These are phyloP conservation scores for Citrus inodora DNA, from an alignment of 345 rosid species.

Conservation along the genomic window DNA sequence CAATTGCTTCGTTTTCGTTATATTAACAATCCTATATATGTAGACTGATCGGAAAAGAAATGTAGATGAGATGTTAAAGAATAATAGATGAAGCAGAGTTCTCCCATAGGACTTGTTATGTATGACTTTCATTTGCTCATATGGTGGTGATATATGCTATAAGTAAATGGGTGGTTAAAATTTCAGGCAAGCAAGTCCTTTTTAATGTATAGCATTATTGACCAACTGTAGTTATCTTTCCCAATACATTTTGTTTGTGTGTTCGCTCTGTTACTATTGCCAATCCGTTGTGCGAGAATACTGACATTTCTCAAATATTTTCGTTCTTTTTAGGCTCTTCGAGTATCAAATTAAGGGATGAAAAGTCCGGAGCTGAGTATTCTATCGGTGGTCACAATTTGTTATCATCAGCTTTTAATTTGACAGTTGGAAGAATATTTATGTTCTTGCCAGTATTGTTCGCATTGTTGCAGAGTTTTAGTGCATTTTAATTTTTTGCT, in stretches of 20 bases:
- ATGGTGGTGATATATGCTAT: not conserved
- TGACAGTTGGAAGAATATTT: constrained; percentile 17
- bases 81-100: not conserved
- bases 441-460: constrained; percentile 31
- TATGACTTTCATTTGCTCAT: too few species aligned
- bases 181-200: not conserved
- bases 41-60: not conserved
- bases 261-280: not conserved
- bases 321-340: constrained; percentile 60
- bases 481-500: constrained; percentile 19
- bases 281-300: not conserved
- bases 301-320: not conserved
- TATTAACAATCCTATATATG: not conserved
- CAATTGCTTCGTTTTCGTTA: not conserved
- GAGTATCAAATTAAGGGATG: constrained; percentile 63
- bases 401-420: constrained; percentile 31
- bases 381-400: constrained; percentile 50
- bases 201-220: not conserved
- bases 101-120: not conserved
- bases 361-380: constrained; percentile 36
- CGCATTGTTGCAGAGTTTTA: constrained; percentile 32
- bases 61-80: not conserved
- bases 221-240: not conserved
- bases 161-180: not conserved
- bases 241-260: not conserved